Conservation (phyloP, 257 asterid genomes). For the Prunella vulgaris region DNA sequence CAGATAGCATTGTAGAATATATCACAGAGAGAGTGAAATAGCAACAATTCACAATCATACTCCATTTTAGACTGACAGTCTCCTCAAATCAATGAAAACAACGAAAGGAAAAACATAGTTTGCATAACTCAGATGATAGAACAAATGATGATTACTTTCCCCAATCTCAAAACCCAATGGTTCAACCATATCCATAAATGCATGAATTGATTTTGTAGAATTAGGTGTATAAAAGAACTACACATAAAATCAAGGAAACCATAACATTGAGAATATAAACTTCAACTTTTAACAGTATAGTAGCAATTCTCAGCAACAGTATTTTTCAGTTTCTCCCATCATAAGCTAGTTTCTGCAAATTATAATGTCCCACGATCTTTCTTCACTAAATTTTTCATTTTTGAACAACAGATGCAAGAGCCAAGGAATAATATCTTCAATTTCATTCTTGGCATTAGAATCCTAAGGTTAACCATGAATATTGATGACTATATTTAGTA, state of each 20-base stretch:
- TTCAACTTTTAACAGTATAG: not conserved
- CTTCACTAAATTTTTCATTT: not conserved
- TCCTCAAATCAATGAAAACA: constrained; percentile 4
- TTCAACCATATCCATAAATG: constrained; percentile 6
- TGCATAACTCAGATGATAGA: constrained; percentile 9
- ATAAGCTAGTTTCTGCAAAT: constrained; percentile 5
- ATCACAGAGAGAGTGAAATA: not conserved
- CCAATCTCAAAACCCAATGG: not conserved
- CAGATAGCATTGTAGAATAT: not conserved
- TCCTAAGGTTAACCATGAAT: constrained; percentile 6
- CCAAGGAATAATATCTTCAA: not conserved
- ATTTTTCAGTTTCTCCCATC: constrained; percentile 10
- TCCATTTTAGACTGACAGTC: constrained; percentile 5
- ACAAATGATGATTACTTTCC: constrained; percentile 5
- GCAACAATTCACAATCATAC: not conserved
- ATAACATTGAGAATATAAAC: not conserved
- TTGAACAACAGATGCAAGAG: not conserved
- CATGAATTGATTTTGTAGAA: constrained; percentile 1
- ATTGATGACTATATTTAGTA: not conserved
- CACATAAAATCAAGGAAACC: not conserved
- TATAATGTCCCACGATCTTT: not conserved
- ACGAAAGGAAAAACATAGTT: not conserved
- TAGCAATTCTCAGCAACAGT: not conserved
- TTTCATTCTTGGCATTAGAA: constrained; percentile 3
- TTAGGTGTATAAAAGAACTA: not conserved